Percentiles rank a stretch among this genome's conserved stretches.
These are phyloP conservation scores for Chenopodium quinoa DNA, from an alignment of 148 eudicot species.

Conservation along the genomic window DNA sequence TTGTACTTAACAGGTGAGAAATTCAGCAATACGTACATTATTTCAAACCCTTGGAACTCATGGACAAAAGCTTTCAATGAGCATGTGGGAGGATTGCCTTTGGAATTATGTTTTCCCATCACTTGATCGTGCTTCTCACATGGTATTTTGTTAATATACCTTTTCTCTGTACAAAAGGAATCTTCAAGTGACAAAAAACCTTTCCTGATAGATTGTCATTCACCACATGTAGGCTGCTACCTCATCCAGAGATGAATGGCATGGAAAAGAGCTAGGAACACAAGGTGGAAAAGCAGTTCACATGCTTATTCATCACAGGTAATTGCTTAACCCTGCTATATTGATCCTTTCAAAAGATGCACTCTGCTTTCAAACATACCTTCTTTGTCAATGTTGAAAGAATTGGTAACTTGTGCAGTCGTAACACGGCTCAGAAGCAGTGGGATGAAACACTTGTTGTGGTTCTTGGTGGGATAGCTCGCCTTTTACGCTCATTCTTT, in stretches of 20 bases:
- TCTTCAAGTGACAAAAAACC: neutral
- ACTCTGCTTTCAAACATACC: neutral
- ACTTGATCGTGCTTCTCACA: slow-evolving; percentile 87
- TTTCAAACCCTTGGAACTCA: slow-evolving; percentile 97
- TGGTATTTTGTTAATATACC: slow-evolving; percentile 44
- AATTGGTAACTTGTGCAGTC: slow-evolving; percentile 46
- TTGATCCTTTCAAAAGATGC: slow-evolving; percentile 3
- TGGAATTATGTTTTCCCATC: slow-evolving; percentile 93
- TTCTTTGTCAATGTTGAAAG: neutral
- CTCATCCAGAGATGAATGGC: slow-evolving; percentile 97
- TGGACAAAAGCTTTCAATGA: slow-evolving; percentile 89
- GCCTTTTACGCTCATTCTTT: slow-evolving; percentile 77
- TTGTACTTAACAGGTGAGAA: slow-evolving; percentile 67
- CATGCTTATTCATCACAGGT: slow-evolving; percentile 99
- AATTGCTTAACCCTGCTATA: slow-evolving; percentile 19
- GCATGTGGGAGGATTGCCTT: slow-evolving; percentile 98
- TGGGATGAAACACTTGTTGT: slow-evolving; percentile 99
- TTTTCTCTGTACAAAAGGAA: neutral
- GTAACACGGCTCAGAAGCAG: slow-evolving; percentile 98
- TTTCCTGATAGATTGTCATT: slow-evolving; percentile 8
- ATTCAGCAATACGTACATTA: slow-evolving; percentile 90
- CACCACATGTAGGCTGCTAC: slow-evolving; percentile 76
- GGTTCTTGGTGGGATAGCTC: slow-evolving; percentile 86
- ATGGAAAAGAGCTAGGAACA: slow-evolving; percentile 96
- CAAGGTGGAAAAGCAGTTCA: slow-evolving; percentile 97